Base-by-base conservation (phyloP, 1,284 basidiomycete species). In the Jaminaea rosea region DNA sequence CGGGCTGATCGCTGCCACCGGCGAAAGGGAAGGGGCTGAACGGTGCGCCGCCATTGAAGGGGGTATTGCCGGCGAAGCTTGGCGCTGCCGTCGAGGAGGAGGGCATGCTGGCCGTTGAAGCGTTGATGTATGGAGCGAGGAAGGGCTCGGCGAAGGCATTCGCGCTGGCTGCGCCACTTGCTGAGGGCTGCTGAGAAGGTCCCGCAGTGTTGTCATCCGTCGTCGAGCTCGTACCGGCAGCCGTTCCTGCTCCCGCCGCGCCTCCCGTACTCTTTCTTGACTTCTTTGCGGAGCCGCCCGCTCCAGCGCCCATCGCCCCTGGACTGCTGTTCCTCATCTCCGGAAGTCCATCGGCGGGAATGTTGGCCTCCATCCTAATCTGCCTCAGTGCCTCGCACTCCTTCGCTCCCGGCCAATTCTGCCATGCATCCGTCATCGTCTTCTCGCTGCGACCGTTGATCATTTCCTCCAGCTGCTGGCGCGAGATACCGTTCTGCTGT, bases 291-390 rank as follows among this genome's bases (percentile, higher is more conserved):
- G 36, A 11, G 7, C 5, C 15, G 7, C 15, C 36, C 36, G 9
- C 21, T n/a, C 7, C 26, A 4, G 36, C 29, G 21, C 17, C 32
- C 10, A 26, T 31, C 29, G 32, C 37, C 21, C 15, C 36, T 19
- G 7, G 7, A 6, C 21, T 37, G 36, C 10, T 10, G 9, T 15
- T 15, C 4, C 31, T 26, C 19, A 56, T 62, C 23, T 69, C 67
- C 9, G 65, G 65, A 11, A 68, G 53, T 13, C 67, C 67, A 17
- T 69, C 67, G 13, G 53, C 34, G 3, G 67, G 67, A 17, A 69
- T 63, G 45, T 66, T 62, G 52, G 56, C 56, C 32, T 69, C 58
- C 37, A 58, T 52, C 24, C 67, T 59, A 21, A 67, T 58, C 29
- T 68, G 49, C 26, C 6, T 8, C 26, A 9, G 7, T 21, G 5